Evolutionary conservation across 495 filamentous ascomycete genomes (phyloP), one percentile per base, ranked within the genome.

Genomic region (Trichoderma virens): DNA sequence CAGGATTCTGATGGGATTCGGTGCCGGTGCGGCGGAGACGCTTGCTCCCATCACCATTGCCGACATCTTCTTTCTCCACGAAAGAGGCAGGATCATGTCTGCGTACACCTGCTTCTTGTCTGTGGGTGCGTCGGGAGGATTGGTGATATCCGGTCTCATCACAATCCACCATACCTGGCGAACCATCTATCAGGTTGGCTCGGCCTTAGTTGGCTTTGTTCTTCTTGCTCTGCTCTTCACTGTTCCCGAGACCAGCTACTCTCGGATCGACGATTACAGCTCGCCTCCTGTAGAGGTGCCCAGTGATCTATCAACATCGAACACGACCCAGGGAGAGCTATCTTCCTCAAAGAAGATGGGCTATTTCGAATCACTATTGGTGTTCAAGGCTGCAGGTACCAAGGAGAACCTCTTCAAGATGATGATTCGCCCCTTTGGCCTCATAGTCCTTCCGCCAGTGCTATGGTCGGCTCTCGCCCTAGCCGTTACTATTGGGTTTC

Each of bases 11-110:
- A 76, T 83, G 73, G 82, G 80, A 2, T 75, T 83, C 61, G 77
- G 75, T 0, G 71, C 80, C 4, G 83, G 83, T n/a, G 78, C 80
- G 45, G 82, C 77, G 9, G 83, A 85, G 68, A 78, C 76, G 32
- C 76, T 85, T 23, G 73, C 74, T 0, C 80, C 79, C 4, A 70
- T 82, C n/a, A 80, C 80, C 0, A 84, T 85, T 60, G 76, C 80
- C 20, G 83, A 86, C 64, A 67, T 84, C 20, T 86, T 83, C 70
- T 86, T 84, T 71, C 70, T 86, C 16, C 83, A 86, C 59, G 82
- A 86, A 68, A 75, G 83, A 28, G 83, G 82, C 31, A 72, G 72
- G 0, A 71, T 83, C 38, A 79, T 77, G 76, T 69, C 75, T 32
- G 70, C 80, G 18, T 85, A 83, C 69, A 79, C 74, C n/a, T 74